Percentiles rank a stretch among this genome's conserved stretches.
phyloP scores from a whole-genome alignment of 192 early-diverging fungal genomes.

The Nowakowskiella sp. region DNA sequence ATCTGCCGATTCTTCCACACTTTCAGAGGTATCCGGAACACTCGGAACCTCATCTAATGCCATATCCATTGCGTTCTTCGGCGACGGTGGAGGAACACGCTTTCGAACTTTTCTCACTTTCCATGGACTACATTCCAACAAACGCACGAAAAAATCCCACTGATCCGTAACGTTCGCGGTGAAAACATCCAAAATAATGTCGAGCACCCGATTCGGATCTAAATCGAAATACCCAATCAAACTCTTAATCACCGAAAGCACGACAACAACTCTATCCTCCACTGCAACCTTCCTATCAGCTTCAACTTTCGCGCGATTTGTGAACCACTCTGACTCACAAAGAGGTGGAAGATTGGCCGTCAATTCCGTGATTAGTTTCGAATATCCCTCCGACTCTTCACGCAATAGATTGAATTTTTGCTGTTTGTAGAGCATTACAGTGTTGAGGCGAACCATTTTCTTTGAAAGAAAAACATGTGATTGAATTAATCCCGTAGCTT shows the following conservation, averaged over 20 bases:
- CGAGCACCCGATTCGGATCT: constrained; percentile 78
- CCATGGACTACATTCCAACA: constrained; percentile 45
- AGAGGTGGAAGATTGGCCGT: constrained; percentile 22
- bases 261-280: constrained; percentile 1
- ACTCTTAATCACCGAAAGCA: constrained; percentile 38
- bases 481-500: constrained; percentile 36
- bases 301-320: too few relatives aligned
- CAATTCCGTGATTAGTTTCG: constrained; percentile 61
- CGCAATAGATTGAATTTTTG: constrained; percentile 74
- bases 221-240: constrained; percentile 69
- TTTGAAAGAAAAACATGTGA: constrained; percentile 11
- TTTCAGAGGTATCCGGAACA: too few relatives aligned
- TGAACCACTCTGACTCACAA: too few relatives aligned
- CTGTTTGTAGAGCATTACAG: constrained; percentile 58
- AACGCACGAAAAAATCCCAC: constrained; percentile 61
- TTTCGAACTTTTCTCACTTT: not conserved
- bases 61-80: not conserved
- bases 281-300: constrained; percentile 13
- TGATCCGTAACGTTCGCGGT: constrained; percentile 56
- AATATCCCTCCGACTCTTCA: constrained; percentile 75
- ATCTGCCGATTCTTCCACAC: constrained; percentile 7
- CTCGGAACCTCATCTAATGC: too few relatives aligned
- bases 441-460: constrained; percentile 47
- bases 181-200: constrained; percentile 69
- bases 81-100: not conserved